phyloP scores from a whole-genome alignment of 495 filamentous ascomycete genomes.

The Podospora appendiculata region DNA sequence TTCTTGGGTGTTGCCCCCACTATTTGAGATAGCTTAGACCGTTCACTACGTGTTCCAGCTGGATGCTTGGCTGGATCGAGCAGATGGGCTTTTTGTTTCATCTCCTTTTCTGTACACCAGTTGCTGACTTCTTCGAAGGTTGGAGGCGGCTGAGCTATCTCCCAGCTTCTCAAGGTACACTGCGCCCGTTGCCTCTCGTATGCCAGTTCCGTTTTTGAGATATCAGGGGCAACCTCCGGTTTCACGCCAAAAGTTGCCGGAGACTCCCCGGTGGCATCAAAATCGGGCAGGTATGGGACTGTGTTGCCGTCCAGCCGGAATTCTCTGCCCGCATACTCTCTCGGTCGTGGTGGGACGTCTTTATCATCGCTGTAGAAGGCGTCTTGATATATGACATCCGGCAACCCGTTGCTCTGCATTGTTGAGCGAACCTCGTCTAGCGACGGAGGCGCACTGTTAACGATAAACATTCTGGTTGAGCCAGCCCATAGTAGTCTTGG shows the following conservation, averaged over 20 bases:
- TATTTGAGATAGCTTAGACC: slow-evolving; percentile 67
- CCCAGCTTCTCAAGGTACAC: slow-evolving; percentile 57
- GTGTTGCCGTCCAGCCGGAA: slow-evolving; percentile 72
- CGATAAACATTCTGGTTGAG: slow-evolving; percentile 15
- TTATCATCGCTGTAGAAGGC: slow-evolving; percentile 79
- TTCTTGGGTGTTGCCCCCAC: slow-evolving; percentile 84
- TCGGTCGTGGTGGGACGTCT: slow-evolving; percentile 71
- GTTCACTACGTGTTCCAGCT: slow-evolving; percentile 34
- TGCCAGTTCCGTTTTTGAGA: slow-evolving; percentile 37
- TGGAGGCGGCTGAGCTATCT: slow-evolving; percentile 59
- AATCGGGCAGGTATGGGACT: slow-evolving; percentile 69
- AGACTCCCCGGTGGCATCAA: slow-evolving; percentile 58
- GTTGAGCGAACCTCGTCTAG: slow-evolving; percentile 31
- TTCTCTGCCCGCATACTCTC: slow-evolving; percentile 85
- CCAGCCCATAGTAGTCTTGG: slow-evolving; percentile 13
- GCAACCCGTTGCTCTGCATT: slow-evolving; percentile 33
- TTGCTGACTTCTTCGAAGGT: slow-evolving; percentile 58
- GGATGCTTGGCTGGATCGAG: slow-evolving; percentile 37
- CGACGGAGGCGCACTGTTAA: slow-evolving; percentile 29
- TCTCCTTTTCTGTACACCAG: slow-evolving; percentile 51
- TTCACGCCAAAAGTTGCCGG: slow-evolving; percentile 50
- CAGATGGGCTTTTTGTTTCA: slow-evolving; percentile 21
- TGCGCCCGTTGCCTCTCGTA: slow-evolving; percentile 41
- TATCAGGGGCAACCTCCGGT: slow-evolving; percentile 34
- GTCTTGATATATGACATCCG: slow-evolving; percentile 67